These are phyloP conservation scores for Novymonas esmeraldas DNA, from an alignment of 208 protist genomes.

Conservation along the genomic window DNA sequence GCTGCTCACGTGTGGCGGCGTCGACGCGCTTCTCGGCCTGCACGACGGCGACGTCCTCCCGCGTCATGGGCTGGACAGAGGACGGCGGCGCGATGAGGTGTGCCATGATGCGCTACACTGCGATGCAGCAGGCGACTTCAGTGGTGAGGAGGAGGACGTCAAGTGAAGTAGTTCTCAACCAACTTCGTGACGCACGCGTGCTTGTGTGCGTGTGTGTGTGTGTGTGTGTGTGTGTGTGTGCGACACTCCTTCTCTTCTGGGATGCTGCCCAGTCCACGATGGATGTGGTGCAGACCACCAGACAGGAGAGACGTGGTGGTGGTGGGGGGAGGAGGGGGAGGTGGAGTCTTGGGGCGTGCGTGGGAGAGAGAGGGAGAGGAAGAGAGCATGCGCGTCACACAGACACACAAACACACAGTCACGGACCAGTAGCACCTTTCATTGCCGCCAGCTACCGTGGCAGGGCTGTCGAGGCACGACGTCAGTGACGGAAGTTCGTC, in stretches of 20 bases:
- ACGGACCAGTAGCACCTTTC: too few relatives aligned
- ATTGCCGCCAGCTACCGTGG: too few relatives aligned
- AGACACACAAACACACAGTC: too few relatives aligned
- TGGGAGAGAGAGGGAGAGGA: too few relatives aligned
- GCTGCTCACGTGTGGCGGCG: constrained; percentile 40
- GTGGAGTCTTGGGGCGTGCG: too few relatives aligned
- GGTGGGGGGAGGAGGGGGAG: neutral
- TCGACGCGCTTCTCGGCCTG: constrained; percentile 56
- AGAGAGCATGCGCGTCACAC: too few relatives aligned
- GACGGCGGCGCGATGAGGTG: constrained; percentile 32
- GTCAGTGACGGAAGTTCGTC: too few relatives aligned
- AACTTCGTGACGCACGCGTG: too few relatives aligned
- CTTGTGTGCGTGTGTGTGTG: neutral
- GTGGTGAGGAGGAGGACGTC: neutral
- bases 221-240: neutral
- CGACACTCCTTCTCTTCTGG: neutral
- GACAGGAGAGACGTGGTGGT: neutral
- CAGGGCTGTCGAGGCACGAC: too few relatives aligned
- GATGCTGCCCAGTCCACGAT: too few relatives aligned
- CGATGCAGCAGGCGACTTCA: neutral
- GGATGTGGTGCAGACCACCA: too few relatives aligned
- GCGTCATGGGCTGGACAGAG: constrained; percentile 32
- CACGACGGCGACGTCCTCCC: constrained; percentile 38
- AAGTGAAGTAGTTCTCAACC: too few relatives aligned
- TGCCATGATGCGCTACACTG: constrained; percentile 23